Base-by-base conservation (phyloP, 345 rosid species). In the Xanthoceras sorbifolium region DNA sequence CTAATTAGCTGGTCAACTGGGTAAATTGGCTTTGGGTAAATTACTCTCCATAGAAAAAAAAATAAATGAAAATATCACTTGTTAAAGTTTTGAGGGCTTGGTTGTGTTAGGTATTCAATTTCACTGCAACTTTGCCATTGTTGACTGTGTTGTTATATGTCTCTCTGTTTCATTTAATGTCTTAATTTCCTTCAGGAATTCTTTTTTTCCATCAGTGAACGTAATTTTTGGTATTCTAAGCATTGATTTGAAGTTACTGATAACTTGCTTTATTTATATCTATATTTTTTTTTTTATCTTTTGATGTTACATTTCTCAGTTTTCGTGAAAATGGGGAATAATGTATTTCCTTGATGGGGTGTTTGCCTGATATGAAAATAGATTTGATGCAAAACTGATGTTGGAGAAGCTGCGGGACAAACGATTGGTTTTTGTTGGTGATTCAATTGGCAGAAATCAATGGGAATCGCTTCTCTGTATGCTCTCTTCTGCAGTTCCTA, bases 381-480 rank as follows among this genome's bases (percentile, higher is more conserved):
- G 98, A 79, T 93, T 95, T 78, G 85, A 92, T 84, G 94, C 90
- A 5, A 89, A 83, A 81, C n/a, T 86, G 82, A 87, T 95, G 97
- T 80, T 95, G 86, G 97, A 95, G 87, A 91, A 86, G 20, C 86
- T 93, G 67, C 77, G 89, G 76, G 81, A 91, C 97, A 91, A 88
- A 81, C 78, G 98, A 79, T 72, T 95, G 12, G 99, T 91, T 12
- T 95, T 95, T 69, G 97, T 85, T 1, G 99, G 99, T 6, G 99
- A 95, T 76, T 95, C 99, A 0, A 89, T 95, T 20, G 99, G 99
- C 55, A 92, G 99, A 82, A 95, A 95, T 82, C 97, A 94, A 74
- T 94, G 97, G 97, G 98, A 94, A 85, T 94, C 98, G 29, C 88
- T 94, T 31, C 86, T 95, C 29, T 95, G 99, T 87, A 67, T 95